Percentiles rank a stretch among this genome's conserved stretches.
phyloP scores from a whole-genome alignment of 139 green algal species.

The Chlorella sp. region DNA sequence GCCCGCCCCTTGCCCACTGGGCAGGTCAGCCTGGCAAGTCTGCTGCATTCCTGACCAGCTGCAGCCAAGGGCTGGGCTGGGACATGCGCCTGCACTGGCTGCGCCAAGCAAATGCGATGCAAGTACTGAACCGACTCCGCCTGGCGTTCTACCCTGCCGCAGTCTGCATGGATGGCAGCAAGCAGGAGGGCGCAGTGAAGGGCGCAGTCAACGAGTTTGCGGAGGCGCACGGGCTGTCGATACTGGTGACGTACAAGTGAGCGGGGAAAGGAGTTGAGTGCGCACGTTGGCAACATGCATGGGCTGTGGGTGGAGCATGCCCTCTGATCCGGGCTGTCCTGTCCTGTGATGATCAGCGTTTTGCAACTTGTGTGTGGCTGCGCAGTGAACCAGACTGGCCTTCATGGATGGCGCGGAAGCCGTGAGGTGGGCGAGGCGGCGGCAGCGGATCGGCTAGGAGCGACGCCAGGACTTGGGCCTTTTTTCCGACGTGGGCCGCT shows the following conservation, averaged over 20 bases:
- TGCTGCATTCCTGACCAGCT: no score
- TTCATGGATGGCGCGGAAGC: background rate
- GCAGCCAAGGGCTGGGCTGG: no score
- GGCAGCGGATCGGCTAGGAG: no score
- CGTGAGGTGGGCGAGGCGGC: no score
- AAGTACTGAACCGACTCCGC: no score
- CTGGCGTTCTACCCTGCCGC: background rate
- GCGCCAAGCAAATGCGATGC: no score
- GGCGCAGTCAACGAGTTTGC: conserved; percentile 12
- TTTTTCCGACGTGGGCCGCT: no score
- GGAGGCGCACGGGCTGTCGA: background rate
- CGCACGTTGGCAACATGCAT: background rate
- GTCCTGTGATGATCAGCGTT: background rate
- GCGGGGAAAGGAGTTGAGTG: background rate
- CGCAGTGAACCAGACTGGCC: background rate
- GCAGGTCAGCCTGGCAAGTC: no score
- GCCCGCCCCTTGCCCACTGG: background rate
- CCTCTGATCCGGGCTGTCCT: background rate
- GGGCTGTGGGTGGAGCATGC: background rate
- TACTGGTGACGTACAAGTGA: background rate
- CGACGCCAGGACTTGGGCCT: no score
- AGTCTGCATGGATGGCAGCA: background rate
- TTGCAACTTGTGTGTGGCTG: background rate
- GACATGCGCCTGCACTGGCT: background rate
- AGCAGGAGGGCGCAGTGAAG: background rate